Evolutionary conservation across 306 rosid species (phyloP), one percentile per base, ranked within the genome.

Genomic region (Medicago arabica): DNA sequence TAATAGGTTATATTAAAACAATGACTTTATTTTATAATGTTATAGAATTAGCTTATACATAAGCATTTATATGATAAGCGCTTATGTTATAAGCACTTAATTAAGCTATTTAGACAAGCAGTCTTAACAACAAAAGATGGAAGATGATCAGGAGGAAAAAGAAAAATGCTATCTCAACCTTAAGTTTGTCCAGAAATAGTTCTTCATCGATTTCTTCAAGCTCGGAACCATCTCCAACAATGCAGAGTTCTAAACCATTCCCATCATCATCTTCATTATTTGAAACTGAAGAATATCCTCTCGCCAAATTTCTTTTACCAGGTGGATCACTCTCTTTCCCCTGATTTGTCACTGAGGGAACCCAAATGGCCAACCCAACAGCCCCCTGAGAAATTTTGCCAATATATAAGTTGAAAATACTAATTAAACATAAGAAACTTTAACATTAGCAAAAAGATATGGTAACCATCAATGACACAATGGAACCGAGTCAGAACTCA

Each of bases 281-380:
- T 6, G 87, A 82, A 83, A 95, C 55, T 83, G 93, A 80, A 70
- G 88, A 78, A 84, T 92, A 92, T 50, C 83, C 97, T 88, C 89
- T 88, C 25, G 83, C 79, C 66, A 83, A 55, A 80, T 51, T 87
- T 73, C 85, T 83, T 57, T 87, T 46, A 80, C 89, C 92, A 43
- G 88, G 78, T 21, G 84, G 50, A 72, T 95, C 96, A 66, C 65
- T 86, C 79, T 89, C 99, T 81, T 89, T 92, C 18, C 43, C 62
- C 78, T 75, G 97, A 75, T 89, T 95, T 75, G 96, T 78, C 83
- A 95, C 97, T 19, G 99, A 90, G 75, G 99, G 99, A 74, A 95
- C 99, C 99, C 99, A 95, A 79, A 95, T 95, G 77, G 99, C 99
- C 89, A 95, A 88, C 77, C 99, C 98, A 86, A 95, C 99, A 47